Base-by-base conservation (phyloP, 305 asterid species). In the Fraxinus platypoda region DNA sequence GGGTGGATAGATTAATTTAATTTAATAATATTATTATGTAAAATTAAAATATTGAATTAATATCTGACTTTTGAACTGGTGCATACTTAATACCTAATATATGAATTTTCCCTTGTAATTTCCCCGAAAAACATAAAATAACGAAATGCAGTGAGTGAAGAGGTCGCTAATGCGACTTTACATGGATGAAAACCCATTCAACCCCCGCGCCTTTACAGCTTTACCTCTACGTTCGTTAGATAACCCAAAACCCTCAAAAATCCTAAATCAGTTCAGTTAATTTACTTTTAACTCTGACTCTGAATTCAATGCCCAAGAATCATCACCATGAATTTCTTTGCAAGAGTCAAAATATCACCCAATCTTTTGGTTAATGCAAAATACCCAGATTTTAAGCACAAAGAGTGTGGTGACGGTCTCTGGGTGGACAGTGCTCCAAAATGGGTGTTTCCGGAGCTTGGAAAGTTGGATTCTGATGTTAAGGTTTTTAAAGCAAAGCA, bases 351-450 rank as follows among this genome's bases (percentile, higher is more conserved):
- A 86, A 28, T 81, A 9, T 31, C 88, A 52, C 54, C 83, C 25
- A 71, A 38, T 9, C 31, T 77, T 8, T 62, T 88, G 89, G 91
- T 93, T 74, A 86, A 87, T 78, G 88, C 76, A 15, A 92, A 87
- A 19, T 75, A 79, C 79, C 98, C 99, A 0, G 97, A 95, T 89
- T 95, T 94, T 81, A 94, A 94, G 91, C 91, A 89, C 64, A 92
- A 87, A 85, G 90, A 35, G 81, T 85, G 79, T 25, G 87, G 86
- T 25, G 85, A 83, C 66, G 0, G 90, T 1, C 89, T 94, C 34
- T 95, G 99, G 98, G 26, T 95, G 11, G 33, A 21, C 72, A 75
- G 21, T 6, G 93, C 93, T 46, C 99, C 97, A 1, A 33, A 68
- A 38, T 93, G 95, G 96, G 86, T 90, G 26, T 76, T 90, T 75